Percentiles rank a stretch among this genome's conserved stretches.
These are phyloP conservation scores for Tylopilus sp. DNA, from an alignment of 768 basidiomycete genomes.

Conservation along the genomic window DNA sequence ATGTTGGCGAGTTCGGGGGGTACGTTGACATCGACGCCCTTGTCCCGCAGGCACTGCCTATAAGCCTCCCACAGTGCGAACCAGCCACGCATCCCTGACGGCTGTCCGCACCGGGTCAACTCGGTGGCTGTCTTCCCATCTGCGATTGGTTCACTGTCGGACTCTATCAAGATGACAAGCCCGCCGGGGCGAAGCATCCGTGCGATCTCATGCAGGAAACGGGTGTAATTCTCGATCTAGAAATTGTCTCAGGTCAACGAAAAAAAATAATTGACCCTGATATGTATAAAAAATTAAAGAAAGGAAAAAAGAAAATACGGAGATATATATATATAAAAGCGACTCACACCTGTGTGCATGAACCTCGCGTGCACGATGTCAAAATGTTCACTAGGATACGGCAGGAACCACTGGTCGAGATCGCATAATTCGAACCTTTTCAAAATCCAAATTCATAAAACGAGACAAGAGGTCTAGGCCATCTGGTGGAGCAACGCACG, in stretches of 20 bases:
- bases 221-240: constrained; percentile 62
- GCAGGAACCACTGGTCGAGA: constrained; percentile 55
- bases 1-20: constrained; percentile 53
- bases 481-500: constrained; percentile 43
- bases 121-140: constrained; percentile 41
- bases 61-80: constrained; percentile 62
- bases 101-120: constrained; percentile 29
- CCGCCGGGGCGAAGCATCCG: constrained; percentile 71
- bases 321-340: too few species aligned
- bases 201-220: constrained; percentile 56
- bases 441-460: constrained; percentile 5
- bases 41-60: constrained; percentile 47
- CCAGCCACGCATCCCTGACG: constrained; percentile 53
- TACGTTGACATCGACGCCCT: constrained; percentile 54
- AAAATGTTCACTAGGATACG: constrained; percentile 61
- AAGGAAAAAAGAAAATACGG: not conserved
- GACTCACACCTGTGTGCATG: constrained; percentile 54
- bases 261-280: constrained; percentile 2
- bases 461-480: not conserved
- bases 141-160: constrained; percentile 49
- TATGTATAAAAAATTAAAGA: not conserved
- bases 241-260: constrained; percentile 8
- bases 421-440: constrained; percentile 69
- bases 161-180: constrained; percentile 63
- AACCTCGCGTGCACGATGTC: constrained; percentile 70